A percentile compares a stretch with the other conserved stretches of the same genome.
Conservation (phyloP, 2,329 filamentous ascomycete species). For the Epichloe baconii region DNA sequence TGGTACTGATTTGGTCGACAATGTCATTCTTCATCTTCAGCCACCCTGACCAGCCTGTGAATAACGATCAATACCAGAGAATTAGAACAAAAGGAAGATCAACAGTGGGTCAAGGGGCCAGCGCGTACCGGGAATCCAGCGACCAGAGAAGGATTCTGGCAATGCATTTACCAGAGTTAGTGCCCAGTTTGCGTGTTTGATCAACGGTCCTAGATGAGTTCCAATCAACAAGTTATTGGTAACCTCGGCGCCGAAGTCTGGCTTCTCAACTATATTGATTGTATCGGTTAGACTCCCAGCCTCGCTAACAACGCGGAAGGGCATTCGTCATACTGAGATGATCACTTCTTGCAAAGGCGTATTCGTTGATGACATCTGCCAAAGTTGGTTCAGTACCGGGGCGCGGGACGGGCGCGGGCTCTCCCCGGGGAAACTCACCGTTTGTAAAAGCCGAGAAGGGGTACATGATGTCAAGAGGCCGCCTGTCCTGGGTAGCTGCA, state of each 20-base stretch:
- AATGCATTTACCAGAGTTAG: constrained; percentile 22
- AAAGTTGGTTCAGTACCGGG: neutral
- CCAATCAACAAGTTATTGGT: constrained; percentile 24
- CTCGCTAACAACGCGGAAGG: neutral
- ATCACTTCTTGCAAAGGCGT: constrained; percentile 23
- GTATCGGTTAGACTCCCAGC: neutral
- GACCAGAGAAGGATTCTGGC: constrained; percentile 22
- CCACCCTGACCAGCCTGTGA: constrained; percentile 22
- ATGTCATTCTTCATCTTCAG: constrained; percentile 27
- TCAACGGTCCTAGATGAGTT: constrained; percentile 23
- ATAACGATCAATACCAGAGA: constrained; percentile 11
- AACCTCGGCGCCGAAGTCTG: constrained; percentile 22
- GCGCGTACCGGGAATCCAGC: constrained; percentile 18
- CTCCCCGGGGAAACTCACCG: constrained; percentile 10
- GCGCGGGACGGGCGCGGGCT: neutral
- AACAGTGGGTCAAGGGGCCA: constrained; percentile 2
- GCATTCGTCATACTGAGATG: constrained; percentile 15
- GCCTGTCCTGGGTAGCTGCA: constrained; percentile 12
- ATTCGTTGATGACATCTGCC: constrained; percentile 27
- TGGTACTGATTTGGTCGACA: constrained; percentile 20
- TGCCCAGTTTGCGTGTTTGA: constrained; percentile 24
- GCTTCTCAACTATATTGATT: constrained; percentile 15
- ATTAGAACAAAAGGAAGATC: constrained; percentile 1
- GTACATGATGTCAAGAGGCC: constrained; percentile 23
- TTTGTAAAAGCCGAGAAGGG: constrained; percentile 26